A percentile compares a stretch with the other conserved stretches of the same genome.
Evolutionary conservation across 2,329 filamentous ascomycete genomes (phyloP).

Genomic region (Pseudogymnoascus sp.): DNA sequence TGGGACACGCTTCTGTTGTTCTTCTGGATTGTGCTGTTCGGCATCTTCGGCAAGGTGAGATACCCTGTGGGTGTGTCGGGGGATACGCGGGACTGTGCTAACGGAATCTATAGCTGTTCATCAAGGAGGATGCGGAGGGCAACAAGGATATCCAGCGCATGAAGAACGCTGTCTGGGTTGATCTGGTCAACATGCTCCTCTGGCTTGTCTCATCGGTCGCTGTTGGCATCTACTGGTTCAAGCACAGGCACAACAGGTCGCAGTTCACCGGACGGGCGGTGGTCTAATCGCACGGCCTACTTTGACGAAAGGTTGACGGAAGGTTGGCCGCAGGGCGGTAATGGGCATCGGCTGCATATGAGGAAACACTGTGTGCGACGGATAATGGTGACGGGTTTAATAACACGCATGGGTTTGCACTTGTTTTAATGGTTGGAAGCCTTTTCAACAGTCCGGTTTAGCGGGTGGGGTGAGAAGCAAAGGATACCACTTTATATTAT

Average conservation of each 20-base stretch:
- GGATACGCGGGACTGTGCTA: background rate
- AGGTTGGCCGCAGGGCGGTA: background rate
- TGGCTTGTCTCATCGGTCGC: constrained; percentile 63
- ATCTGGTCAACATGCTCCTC: constrained; percentile 66
- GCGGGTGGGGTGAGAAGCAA: background rate
- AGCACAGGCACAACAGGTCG: constrained; percentile 45
- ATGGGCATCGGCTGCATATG: background rate
- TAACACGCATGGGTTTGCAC: constrained; percentile 4
- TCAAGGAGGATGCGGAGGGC: constrained; percentile 60
- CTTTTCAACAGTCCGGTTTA: background rate
- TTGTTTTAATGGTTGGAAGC: background rate
- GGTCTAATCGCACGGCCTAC: constrained; percentile 34
- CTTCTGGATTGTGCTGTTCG: constrained; percentile 77
- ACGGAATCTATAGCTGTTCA: constrained; percentile 52
- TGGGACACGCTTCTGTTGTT: constrained; percentile 70
- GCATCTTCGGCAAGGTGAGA: constrained; percentile 64
- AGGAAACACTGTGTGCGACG: background rate
- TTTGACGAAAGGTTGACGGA: background rate
- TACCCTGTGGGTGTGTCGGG: background rate
- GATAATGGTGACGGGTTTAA: background rate
- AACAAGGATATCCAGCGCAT: constrained; percentile 63
- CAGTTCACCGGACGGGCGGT: constrained; percentile 55
- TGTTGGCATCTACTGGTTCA: constrained; percentile 53
- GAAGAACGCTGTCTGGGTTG: constrained; percentile 83
- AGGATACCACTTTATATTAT: constrained; percentile 10